Percentiles rank a stretch among this genome's conserved stretches.
These are phyloP conservation scores for Knoxdaviesia proteae DNA, from an alignment of 2,329 filamentous ascomycete species.

Conservation along the genomic window DNA sequence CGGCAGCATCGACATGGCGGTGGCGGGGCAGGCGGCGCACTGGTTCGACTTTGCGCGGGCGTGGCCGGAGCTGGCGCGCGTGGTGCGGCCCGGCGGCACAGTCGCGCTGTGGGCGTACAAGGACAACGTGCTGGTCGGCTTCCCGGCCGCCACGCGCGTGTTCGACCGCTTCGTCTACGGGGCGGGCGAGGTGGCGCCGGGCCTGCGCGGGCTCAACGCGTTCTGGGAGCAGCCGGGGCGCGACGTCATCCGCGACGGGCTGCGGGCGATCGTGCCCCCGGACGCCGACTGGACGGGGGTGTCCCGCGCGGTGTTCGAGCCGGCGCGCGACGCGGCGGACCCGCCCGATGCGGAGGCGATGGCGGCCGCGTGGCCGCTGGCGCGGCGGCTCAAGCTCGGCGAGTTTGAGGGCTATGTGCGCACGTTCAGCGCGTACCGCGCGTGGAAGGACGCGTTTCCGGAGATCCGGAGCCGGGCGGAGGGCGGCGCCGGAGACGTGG, in stretches of 20 bases:
- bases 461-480: slow-evolving; percentile 24
- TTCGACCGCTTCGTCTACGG: slow-evolving; percentile 35
- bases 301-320: slow-evolving; percentile 33
- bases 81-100: slow-evolving; percentile 32
- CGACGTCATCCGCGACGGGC: slow-evolving; percentile 27
- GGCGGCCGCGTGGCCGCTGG: slow-evolving; percentile 23
- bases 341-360: slow-evolving; percentile 9
- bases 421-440: slow-evolving; percentile 38
- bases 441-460: slow-evolving; percentile 35
- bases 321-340: slow-evolving; percentile 18
- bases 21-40: slow-evolving; percentile 37
- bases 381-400: slow-evolving; percentile 30
- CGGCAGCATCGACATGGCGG: slow-evolving; percentile 27
- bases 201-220: slow-evolving; percentile 27
- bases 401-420: slow-evolving; percentile 38
- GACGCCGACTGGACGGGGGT: slow-evolving; percentile 28
- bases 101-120: slow-evolving; percentile 48
- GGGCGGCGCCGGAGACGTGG: slow-evolving; percentile 37
- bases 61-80: slow-evolving; percentile 32
- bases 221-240: slow-evolving; percentile 44
- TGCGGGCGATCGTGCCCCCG: slow-evolving; percentile 30
- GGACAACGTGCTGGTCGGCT: slow-evolving; percentile 37
- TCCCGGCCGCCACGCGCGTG: slow-evolving; percentile 27
- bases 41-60: slow-evolving; percentile 40
- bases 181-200: slow-evolving; percentile 19